phyloP scores from a whole-genome alignment of 75 land plant species.

The Picea glauca region DNA sequence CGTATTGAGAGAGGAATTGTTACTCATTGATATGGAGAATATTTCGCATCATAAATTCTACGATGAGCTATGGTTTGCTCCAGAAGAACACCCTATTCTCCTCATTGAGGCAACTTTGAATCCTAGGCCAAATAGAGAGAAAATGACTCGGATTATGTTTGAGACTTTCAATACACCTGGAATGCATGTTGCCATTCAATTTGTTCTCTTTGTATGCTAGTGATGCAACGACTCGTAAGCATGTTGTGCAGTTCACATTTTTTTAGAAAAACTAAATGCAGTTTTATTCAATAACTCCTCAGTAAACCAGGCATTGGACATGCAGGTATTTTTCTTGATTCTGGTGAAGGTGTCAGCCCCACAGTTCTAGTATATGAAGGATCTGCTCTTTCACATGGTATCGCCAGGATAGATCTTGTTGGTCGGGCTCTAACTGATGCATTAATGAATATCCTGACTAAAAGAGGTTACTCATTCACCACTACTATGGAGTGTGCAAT shows the following conservation, averaged over 20 bases:
- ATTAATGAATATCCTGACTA: slow-evolving; percentile 49
- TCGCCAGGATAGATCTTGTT: slow-evolving; percentile 44
- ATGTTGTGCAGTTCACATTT: not conserved
- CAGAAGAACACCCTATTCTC: slow-evolving; percentile 51
- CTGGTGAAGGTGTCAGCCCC: slow-evolving; percentile 58
- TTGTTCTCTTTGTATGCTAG: slow-evolving; percentile 55
- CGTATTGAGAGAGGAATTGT: slow-evolving; percentile 47
- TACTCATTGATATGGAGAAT: slow-evolving; percentile 50
- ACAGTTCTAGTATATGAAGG: slow-evolving; percentile 56
- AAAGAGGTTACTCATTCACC: no score
- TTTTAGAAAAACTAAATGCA: no score
- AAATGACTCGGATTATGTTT: no score
- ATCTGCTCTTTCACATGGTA: slow-evolving; percentile 49
- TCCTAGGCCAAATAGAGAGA: slow-evolving; percentile 54
- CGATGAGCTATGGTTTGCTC: slow-evolving; percentile 43
- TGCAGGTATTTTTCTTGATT: no score
- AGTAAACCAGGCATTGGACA: not conserved
- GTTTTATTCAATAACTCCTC: not conserved
- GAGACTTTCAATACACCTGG: slow-evolving; percentile 41
- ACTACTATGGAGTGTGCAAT: slow-evolving; percentile 45
- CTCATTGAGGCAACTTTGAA: slow-evolving; percentile 53
- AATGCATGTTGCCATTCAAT: slow-evolving; percentile 47
- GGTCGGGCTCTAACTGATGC: slow-evolving; percentile 52
- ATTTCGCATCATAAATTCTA: slow-evolving; percentile 53
- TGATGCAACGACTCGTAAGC: slow-evolving; percentile 49